Evolutionary conservation across 2,329 filamentous ascomycete genomes (phyloP), one percentile per base, ranked within the genome.

Genomic region (Apiospora koreana): DNA sequence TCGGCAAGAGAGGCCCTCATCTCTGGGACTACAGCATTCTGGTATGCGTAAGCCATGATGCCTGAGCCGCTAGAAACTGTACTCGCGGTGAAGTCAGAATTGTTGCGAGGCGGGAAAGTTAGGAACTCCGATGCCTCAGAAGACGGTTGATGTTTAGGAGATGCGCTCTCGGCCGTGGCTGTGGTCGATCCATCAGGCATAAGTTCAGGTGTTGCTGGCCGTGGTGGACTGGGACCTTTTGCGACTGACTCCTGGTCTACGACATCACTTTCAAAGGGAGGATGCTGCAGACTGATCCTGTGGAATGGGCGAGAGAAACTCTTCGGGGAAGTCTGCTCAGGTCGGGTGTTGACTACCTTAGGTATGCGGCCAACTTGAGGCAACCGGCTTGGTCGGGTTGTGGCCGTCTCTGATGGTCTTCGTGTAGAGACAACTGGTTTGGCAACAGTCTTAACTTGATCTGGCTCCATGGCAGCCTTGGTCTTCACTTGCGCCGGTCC

Each of bases 231-330:
- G 1, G 85, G 84, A 0, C 85, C 86, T 69, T 86, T 84, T 1
- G 85, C 85, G 67, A 88, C 79, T 0, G 81, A 87, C 1, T 84
- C 78, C 68, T 79, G 70, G 72, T 82, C 77, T 14, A 81, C 67
- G 68, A 77, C 62, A 64, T 76, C 69, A 68, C 76, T 69, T 70
- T 73, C 70, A 12, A 76, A 73, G 2, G 81, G 73, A 14, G 80
- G 78, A 16, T 80, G 74, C 43, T 86, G 83, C 58, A 85, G 72
- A 73, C 88, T 90, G 16, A 86, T 79, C 66, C 86, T 81, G 74
- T 89, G 86, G 78, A 97, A 97, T 0, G 95, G 94, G 10, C 94
- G 86, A 3, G 95, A 97, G 79, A 97, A 97, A 42, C 94, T 97
- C 77, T 90, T 91, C 1, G 92, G 88, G 0, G 93, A 91, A 1